phyloP scores from a whole-genome alignment of 2,329 filamentous ascomycete genomes.

The Monilinia fructicola region DNA sequence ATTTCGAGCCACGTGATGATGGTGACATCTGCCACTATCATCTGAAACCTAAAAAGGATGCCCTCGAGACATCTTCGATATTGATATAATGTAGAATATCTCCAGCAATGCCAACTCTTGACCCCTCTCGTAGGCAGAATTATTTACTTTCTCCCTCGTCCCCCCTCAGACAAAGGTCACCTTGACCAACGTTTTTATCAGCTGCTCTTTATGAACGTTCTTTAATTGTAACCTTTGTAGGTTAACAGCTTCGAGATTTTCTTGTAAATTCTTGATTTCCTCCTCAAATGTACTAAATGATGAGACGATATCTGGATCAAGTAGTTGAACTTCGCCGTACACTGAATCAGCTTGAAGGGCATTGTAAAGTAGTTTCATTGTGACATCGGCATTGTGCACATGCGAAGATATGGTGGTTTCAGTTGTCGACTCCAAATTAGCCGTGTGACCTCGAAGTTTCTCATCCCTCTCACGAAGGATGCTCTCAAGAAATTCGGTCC shows the following conservation, averaged over 20 bases:
- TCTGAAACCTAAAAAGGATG: slow-evolving; percentile 16
- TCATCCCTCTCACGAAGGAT: slow-evolving; percentile 42
- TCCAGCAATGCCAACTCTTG: background rate
- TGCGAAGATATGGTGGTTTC: slow-evolving; percentile 47
- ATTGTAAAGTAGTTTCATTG: slow-evolving; percentile 51
- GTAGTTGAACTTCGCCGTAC: slow-evolving; percentile 49
- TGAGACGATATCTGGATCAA: slow-evolving; percentile 54
- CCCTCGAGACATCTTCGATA: slow-evolving; percentile 8
- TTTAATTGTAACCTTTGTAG: slow-evolving; percentile 42
- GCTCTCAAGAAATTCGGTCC: slow-evolving; percentile 36
- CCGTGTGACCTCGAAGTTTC: slow-evolving; percentile 48
- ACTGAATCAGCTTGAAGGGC: slow-evolving; percentile 54
- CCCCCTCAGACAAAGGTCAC: slow-evolving; percentile 25
- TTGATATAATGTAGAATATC: slow-evolving; percentile 15
- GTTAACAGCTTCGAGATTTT: slow-evolving; percentile 41
- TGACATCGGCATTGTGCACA: slow-evolving; percentile 50
- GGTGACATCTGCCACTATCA: slow-evolving; percentile 25
- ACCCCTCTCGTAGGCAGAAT: background rate
- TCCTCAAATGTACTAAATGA: slow-evolving; percentile 45
- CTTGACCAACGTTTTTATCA: slow-evolving; percentile 48
- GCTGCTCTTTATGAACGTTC: slow-evolving; percentile 51
- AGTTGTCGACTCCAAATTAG: slow-evolving; percentile 51
- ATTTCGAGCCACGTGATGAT: slow-evolving; percentile 16
- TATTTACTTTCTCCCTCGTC: background rate
- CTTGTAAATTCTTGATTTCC: slow-evolving; percentile 44